Evolutionary conservation across 2,329 filamentous ascomycete genomes (phyloP).

Genomic region (Trichoderma sp.): DNA sequence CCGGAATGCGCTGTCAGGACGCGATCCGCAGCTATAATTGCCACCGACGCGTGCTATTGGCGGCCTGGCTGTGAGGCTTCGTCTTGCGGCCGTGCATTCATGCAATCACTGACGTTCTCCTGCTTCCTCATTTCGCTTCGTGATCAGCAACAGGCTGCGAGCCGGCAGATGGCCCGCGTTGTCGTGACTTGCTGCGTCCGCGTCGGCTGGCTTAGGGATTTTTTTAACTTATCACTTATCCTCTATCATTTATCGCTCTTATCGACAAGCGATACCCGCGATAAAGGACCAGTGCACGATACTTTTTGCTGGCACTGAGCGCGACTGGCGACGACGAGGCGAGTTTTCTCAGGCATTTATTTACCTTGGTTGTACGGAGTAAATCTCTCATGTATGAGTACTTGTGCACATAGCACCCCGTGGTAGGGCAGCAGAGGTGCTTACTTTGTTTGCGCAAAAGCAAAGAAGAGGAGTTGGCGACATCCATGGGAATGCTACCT

Average conservation of each 20-base stretch:
- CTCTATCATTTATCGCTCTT: slow-evolving; percentile 7
- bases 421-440: neutral
- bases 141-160: neutral
- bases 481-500: neutral
- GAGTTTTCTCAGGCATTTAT: neutral
- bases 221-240: neutral
- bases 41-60: neutral
- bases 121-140: neutral
- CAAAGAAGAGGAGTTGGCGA: neutral
- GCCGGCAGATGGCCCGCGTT: slow-evolving; percentile 1
- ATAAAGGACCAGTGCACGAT: neutral
- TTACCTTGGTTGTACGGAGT: too few species aligned
- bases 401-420: too few species aligned
- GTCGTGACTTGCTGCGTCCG: neutral
- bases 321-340: neutral
- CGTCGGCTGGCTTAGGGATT: too few species aligned
- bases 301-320: neutral
- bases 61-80: neutral
- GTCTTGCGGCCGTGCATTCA: neutral
- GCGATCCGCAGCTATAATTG: neutral
- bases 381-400: slow-evolving; percentile 6
- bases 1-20: neutral
- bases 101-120: neutral
- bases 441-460: neutral
- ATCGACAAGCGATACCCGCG: slow-evolving; percentile 15